Evolutionary conservation across 306 rosid species (phyloP), one percentile per base, ranked within the genome.

Genomic region (Pachyrhizus erosus): DNA sequence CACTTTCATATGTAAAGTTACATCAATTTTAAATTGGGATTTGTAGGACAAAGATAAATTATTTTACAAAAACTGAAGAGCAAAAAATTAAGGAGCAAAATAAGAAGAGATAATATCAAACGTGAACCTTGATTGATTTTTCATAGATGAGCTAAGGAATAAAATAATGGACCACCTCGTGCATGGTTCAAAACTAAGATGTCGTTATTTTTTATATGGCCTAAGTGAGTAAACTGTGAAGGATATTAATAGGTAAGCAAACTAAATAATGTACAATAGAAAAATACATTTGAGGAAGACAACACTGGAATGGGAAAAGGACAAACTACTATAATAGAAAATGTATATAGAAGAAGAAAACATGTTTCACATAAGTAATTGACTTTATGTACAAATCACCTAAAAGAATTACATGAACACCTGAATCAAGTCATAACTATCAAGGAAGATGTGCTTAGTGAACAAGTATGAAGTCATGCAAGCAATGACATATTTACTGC

Each of bases 21-120:
- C 9, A 68, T 9, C 45, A 73, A 55, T 45, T 76, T 72, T 81
- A 67, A 58, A 87, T 77, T 76, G 79, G 21, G 33, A 78, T 23
- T 17, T 33, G 77, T 73, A 46, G 60, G 79, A 48, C 45, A 87
- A 42, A 73, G 76, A 76, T 80, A 39, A 34, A 71, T 75, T 51
- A 52, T 54, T 79, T 27, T 20, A 46, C 76, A 20, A 68, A 68
- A 43, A 43, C 66, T 52, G 14, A 43, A 48, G 13, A 5, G 31
- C 45, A 78, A 67, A 60, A 43, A 33, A 49, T 12, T n/a, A 69
- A 73, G 76, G 15, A 23, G 40, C 33, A 26, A 79, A 77, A 48
- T 69, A 14, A 48, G 54, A 70, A 74, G 15, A 77, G 62, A 76
- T 72, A 49, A 65, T 57, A 48, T 76, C 75, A 42, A 40, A 37